Evolutionary conservation across 768 basidiomycete species (phyloP), one percentile per base, ranked within the genome.

Genomic region (Mycena belliarum): DNA sequence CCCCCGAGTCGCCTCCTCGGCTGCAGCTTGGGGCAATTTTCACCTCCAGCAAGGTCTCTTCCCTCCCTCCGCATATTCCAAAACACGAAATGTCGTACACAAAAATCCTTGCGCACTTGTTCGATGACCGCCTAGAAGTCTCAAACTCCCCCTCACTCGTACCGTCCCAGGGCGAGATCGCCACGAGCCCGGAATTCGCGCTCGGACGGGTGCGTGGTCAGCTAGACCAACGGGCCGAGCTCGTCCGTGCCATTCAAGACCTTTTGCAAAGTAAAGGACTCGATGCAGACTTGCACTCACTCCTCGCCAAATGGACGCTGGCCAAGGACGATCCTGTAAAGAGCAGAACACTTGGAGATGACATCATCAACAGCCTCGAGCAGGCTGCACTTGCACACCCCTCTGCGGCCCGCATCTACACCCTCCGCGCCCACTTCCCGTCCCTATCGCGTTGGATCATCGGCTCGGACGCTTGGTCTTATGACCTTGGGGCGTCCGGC

Each of bases 381-480:
- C 74, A 75, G 18, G 55, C 70, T 3, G 57, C 77, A 1, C 63
- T 75, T 18, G 58, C 70, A 9, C 76, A 80, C 57, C 70, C 79
- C 6, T 72, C 79, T 10, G 83, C 82, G 6, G 73, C 83, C 38
- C 79, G 79, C 26, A 79, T 92, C 43, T 79, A 93, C 35, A 66
- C 79, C 16, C 75, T 89, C 12, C 79, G 80, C 38, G 73, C 82
- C 20, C 82, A 87, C 63, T 84, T 97, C 64, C 75, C 83, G 40
- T 76, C 85, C 9, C 78, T 78, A 35, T 94, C 92, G 8, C 81
- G 91, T 57, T 99, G 97, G 97, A 98, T 99, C 72, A 89, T 99
- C 65, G 95, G 96, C 20, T 98, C 95, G 20, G 97, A 99, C 70
- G 91, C 93, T 0, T 98, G 97, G 97, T 90, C 95, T 0, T 93